Conservation (phyloP, 1,284 basidiomycete genomes). For the Ustilago cynodontis region DNA sequence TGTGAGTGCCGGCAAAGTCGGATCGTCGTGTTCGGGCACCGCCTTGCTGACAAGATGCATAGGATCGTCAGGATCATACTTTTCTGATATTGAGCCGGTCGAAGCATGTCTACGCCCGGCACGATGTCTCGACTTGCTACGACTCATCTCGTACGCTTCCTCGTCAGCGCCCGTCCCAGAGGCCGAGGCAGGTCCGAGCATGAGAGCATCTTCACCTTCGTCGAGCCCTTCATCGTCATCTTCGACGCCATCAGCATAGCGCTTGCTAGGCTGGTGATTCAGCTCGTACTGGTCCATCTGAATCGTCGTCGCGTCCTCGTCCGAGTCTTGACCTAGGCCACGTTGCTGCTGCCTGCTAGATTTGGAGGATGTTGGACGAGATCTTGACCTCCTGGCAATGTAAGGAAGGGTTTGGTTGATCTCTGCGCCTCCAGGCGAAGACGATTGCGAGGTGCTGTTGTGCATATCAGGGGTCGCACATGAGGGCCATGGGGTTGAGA, state of each 20-base stretch:
- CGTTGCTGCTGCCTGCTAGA: constrained; percentile 19
- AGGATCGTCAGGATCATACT: constrained; percentile 62
- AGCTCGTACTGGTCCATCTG: constrained; percentile 44
- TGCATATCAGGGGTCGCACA: constrained; percentile 33
- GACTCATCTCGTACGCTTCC: constrained; percentile 36
- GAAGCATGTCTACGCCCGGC: constrained; percentile 29
- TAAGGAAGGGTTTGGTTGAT: constrained; percentile 14
- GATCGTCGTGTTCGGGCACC: constrained; percentile 74
- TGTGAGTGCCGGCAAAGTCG: constrained; percentile 73
- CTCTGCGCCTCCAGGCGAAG: constrained; percentile 48
- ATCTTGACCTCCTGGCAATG: constrained; percentile 29
- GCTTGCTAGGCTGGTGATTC: constrained; percentile 14
- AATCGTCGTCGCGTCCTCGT: constrained; percentile 40
- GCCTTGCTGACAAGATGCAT: constrained; percentile 67
- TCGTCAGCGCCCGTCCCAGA: constrained; percentile 7
- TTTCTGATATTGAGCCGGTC: constrained; percentile 37
- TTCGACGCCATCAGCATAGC: constrained; percentile 5
- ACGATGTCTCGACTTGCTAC: constrained; percentile 23
- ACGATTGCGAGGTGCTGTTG: constrained; percentile 28
- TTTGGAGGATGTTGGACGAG: constrained; percentile 25
- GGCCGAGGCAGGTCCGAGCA: constrained; percentile 47
- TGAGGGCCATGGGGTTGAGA: background rate
- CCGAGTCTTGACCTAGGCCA: constrained; percentile 36
- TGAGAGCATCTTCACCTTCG: constrained; percentile 47
- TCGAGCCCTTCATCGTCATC: constrained; percentile 35